Evolutionary conservation across 106 monocot species (phyloP), one percentile per base, ranked within the genome.

Genomic region (Allium fistulosum): DNA sequence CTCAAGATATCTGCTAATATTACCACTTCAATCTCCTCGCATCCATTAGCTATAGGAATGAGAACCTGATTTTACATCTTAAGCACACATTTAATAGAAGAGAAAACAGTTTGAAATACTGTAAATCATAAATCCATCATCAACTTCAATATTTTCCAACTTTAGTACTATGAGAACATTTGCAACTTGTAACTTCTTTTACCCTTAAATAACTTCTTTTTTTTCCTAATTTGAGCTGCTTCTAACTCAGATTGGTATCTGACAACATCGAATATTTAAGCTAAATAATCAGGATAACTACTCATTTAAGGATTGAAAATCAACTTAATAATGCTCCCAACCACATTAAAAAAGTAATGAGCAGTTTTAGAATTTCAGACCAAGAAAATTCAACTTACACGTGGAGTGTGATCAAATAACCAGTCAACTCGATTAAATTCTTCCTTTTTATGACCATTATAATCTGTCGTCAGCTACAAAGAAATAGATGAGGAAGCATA

Each of bases 21-120:
- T 59, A 91, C 84, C 17, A 88, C 81, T 76, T 96, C 96, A 75
- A 88, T 88, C 63, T 86, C 96, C 78, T 91, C 88, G 63, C 83
- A 88, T 12, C 88, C 91, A 88, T 96, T 86, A 65, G 91, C 96
- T 78, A 96, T 69, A 61, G 96, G 96, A 74, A 96, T 56, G 26
- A 96, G 88, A 71, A 84, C 86, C 96, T 96, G 77, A 53, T 69
- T 18, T 12, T 17, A 62, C 27, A 49, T 69, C 26, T 15, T 55
- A 55, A 69, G 50, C 10, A 60, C 9, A 48, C 8, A 64, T 49
- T 17, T 48, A 45, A 64, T 49, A 64, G 4, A 61, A 61, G 11
- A 26, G 61, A 8, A 61, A 61, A 37, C 37, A 37, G 37, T 1
- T 37, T 37, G 37, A 37, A 37, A 37, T 37, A 37, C 37, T 4